These are phyloP conservation scores for Ogataea nonfermentans DNA, from an alignment of 805 yeast species.

Conservation along the genomic window DNA sequence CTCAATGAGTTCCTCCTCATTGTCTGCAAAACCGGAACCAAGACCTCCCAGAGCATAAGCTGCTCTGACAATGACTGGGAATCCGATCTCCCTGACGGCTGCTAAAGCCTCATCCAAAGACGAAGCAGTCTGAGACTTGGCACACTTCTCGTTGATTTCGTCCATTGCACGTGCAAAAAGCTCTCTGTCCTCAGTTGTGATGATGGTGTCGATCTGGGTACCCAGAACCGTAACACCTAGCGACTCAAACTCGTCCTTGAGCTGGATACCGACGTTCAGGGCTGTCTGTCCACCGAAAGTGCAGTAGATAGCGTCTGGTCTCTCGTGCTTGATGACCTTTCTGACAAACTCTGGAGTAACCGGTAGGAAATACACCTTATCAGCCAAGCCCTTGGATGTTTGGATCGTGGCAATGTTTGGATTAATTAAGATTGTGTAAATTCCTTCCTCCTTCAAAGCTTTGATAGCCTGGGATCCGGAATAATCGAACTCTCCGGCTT, in stretches of 20 bases:
- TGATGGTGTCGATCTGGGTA: conserved; percentile 92
- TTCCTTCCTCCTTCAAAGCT: conserved; percentile 97
- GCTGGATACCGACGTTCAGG: conserved; percentile 87
- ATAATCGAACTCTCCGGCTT: conserved; percentile 99
- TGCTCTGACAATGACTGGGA: conserved; percentile 95
- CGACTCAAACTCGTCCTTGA: conserved; percentile 91
- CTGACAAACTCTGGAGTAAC: conserved; percentile 96
- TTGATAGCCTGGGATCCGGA: conserved; percentile 99
- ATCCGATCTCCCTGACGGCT: conserved; percentile 86
- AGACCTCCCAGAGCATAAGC: conserved; percentile 97
- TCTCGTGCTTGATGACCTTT: conserved; percentile 90
- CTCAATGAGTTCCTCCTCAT: conserved; percentile 75
- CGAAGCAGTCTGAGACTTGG: conserved; percentile 84
- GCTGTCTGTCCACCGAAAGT: conserved; percentile 99
- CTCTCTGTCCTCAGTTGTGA: conserved; percentile 98
- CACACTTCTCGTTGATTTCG: conserved; percentile 93
- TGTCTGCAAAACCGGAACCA: conserved; percentile 96
- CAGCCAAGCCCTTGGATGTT: conserved; percentile 97
- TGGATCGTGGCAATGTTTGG: conserved; percentile 99
- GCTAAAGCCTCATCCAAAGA: conserved; percentile 75
- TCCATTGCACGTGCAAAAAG: conserved; percentile 92
- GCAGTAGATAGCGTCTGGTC: conserved; percentile 94
- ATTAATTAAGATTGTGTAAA: conserved; percentile 91
- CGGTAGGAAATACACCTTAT: conserved; percentile 96
- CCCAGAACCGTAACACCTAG: conserved; percentile 95